Conservation (phyloP, 208 protist species). For the Leishmania braziliensis region DNA sequence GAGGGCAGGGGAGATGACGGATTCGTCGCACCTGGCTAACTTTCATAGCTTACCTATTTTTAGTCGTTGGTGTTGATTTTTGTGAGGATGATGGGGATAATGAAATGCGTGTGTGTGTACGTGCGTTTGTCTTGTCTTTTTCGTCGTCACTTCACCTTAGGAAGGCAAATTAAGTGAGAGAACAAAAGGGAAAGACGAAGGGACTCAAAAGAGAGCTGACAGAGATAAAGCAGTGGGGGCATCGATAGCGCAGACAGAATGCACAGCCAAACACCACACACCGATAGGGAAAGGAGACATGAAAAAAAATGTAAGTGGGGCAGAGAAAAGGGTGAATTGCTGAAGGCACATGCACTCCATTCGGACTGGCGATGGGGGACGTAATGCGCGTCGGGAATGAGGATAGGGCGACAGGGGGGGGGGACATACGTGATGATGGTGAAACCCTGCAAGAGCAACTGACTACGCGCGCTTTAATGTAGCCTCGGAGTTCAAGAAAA, state of each 20-base stretch:
- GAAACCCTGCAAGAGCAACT: background rate
- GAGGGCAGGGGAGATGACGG: background rate
- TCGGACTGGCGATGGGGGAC: background rate
- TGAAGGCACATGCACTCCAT: background rate
- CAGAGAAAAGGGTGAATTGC: background rate
- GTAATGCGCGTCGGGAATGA: background rate
- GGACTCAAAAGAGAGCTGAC: background rate
- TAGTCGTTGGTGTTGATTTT: background rate
- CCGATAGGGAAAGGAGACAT: background rate
- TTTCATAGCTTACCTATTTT: background rate
- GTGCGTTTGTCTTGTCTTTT: background rate
- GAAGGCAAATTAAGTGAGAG: background rate
- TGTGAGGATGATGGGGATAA: background rate
- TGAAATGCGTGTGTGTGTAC: background rate
- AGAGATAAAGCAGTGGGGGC: background rate
- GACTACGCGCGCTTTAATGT: background rate
- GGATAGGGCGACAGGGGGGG: background rate
- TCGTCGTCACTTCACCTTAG: too few relatives aligned
- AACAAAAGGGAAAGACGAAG: background rate
- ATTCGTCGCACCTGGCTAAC: background rate
- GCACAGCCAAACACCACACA: background rate
- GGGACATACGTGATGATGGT: background rate
- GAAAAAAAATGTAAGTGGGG: background rate
- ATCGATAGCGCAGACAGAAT: background rate
- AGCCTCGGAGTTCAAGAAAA: constrained; percentile 1